Evolutionary conservation across 257 asterid species (phyloP).

Genomic region (Craterostigma plantagineum): DNA sequence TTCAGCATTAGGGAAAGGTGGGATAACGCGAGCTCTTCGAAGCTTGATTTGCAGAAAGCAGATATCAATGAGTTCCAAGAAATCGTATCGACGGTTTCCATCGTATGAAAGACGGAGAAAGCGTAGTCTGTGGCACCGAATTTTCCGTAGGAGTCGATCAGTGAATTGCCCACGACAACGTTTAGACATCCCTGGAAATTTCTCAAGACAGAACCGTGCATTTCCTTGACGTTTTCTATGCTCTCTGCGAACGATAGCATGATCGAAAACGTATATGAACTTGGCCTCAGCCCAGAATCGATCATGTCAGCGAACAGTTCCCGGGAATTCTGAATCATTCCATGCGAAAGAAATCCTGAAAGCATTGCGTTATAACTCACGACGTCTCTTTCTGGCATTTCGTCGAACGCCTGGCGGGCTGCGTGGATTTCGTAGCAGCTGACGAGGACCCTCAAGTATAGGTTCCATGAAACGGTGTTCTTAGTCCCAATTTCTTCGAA

Average conservation of each 20-base stretch:
- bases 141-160: conserved; percentile 55
- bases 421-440: conserved; percentile 14
- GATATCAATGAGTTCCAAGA: conserved; percentile 72
- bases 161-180: conserved; percentile 46
- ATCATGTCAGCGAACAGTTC: conserved; percentile 30
- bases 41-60: conserved; percentile 31
- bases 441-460: conserved; percentile 17
- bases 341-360: conserved; percentile 31
- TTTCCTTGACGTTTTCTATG: conserved; percentile 34
- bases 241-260: conserved; percentile 24
- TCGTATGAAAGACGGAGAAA: conserved; percentile 29
- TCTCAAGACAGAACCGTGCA: conserved; percentile 35
- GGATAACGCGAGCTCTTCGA: conserved; percentile 20
- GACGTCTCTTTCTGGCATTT: conserved; percentile 49
- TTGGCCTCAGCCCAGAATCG: conserved; percentile 25
- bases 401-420: conserved; percentile 40
- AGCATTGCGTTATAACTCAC: conserved; percentile 62
- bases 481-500: conserved; percentile 28
- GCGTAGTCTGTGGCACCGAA: conserved; percentile 42
- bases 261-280: conserved; percentile 40
- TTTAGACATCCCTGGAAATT: conserved; percentile 21
- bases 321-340: conserved; percentile 22
- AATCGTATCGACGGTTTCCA: conserved; percentile 41
- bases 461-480: conserved; percentile 49
- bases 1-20: conserved; percentile 28